Conservation (phyloP, 1,284 basidiomycete species). For the Pterula multifida region DNA sequence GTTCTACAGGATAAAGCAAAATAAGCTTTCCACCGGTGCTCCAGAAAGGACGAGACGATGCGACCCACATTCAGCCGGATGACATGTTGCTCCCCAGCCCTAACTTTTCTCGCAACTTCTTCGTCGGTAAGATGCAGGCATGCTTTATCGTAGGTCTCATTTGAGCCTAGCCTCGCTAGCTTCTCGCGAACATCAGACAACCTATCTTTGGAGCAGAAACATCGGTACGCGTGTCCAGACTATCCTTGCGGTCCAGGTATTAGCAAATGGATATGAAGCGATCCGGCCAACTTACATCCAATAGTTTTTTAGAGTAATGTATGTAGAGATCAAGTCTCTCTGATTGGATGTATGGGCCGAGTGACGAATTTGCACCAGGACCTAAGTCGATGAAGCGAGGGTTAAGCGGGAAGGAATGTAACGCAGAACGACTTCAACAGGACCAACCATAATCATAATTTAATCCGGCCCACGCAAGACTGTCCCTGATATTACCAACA, state of each 20-base stretch:
- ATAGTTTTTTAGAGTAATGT: slow-evolving; percentile 57
- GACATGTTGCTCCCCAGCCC: slow-evolving; percentile 67
- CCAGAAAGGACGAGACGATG: not conserved
- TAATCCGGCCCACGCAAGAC: slow-evolving; percentile 87
- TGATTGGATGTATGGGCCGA: slow-evolving; percentile 41
- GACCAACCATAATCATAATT: slow-evolving; percentile 79
- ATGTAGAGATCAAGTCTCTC: slow-evolving; percentile 82
- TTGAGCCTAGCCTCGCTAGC: slow-evolving; percentile 59
- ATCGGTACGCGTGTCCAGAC: slow-evolving; percentile 86
- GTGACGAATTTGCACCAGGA: slow-evolving; percentile 22
- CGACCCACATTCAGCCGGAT: slow-evolving; percentile 76
- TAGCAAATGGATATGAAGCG: not conserved
- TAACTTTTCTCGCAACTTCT: slow-evolving; percentile 66
- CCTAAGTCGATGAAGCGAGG: slow-evolving; percentile 28
- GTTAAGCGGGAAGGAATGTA: not conserved
- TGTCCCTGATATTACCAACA: slow-evolving; percentile 67
- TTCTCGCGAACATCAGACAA: slow-evolving; percentile 56
- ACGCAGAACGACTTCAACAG: no score
- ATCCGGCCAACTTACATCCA: slow-evolving; percentile 40
- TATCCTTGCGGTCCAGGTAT: slow-evolving; percentile 18
- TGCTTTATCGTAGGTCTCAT: slow-evolving; percentile 73
- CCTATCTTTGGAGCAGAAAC: slow-evolving; percentile 77
- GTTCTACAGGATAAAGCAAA: slow-evolving; percentile 27
- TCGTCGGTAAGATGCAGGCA: slow-evolving; percentile 81
- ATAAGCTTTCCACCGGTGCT: not conserved